phyloP scores from a whole-genome alignment of 768 basidiomycete species.

The Clitopilus hobsonii region DNA sequence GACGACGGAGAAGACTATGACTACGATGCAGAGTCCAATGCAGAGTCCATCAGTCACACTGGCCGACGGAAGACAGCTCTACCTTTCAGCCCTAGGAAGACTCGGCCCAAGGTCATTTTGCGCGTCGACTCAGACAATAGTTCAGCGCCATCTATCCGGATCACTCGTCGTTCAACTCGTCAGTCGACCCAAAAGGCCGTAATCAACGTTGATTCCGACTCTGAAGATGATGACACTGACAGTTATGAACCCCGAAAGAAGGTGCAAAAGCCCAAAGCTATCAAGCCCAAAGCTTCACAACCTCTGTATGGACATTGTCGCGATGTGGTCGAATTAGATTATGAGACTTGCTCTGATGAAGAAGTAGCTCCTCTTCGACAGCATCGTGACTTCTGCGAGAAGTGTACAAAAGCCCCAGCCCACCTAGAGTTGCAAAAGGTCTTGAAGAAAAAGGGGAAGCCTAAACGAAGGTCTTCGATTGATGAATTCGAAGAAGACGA shows the following conservation, averaged over 20 bases:
- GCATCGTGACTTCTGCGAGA: conserved; percentile 69
- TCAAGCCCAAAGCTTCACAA: conserved; percentile 20
- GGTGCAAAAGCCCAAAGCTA: conserved; percentile 16
- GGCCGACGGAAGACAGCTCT: conserved; percentile 27
- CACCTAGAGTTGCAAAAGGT: conserved; percentile 43
- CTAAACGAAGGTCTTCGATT: conserved; percentile 33
- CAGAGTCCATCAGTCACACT: conserved; percentile 24
- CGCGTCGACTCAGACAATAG: conserved; percentile 33
- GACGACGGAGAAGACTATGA: conserved; percentile 19
- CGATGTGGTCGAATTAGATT: conserved; percentile 34
- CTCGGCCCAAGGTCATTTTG: conserved; percentile 33
- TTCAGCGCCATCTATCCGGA: conserved; percentile 31
- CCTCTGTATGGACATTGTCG: conserved; percentile 44
- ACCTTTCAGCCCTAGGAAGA: conserved; percentile 68
- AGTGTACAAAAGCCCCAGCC: conserved; percentile 57
- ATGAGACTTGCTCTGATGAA: conserved; percentile 50
- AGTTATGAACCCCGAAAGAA: neutral
- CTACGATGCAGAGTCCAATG: conserved; percentile 14
- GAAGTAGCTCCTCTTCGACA: conserved; percentile 48
- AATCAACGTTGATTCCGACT: conserved; percentile 26
- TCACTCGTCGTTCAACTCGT: conserved; percentile 40
- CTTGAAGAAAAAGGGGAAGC: conserved; percentile 35
- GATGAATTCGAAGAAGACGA: conserved; percentile 56
- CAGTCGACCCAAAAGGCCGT: conserved; percentile 21
- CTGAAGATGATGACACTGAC: conserved; percentile 28